phyloP scores from a whole-genome alignment of 2,329 filamentous ascomycete species.

The Zymoseptoria brevis region DNA sequence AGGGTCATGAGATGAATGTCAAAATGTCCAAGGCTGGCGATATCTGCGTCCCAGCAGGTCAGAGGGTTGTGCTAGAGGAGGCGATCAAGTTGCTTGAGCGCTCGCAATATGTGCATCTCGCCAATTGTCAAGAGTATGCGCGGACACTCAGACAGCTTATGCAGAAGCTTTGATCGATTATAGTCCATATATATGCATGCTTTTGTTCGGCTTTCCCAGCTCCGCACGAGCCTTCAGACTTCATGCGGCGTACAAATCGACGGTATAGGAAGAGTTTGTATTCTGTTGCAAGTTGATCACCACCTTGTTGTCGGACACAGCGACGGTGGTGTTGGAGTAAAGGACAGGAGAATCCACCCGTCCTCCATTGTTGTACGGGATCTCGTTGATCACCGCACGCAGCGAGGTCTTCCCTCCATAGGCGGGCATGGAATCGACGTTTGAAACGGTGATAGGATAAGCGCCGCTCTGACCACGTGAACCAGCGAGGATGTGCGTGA shows the following conservation, averaged over 20 bases:
- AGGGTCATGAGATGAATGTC: constrained; percentile 14
- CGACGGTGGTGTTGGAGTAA: not conserved
- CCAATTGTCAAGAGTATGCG: not conserved
- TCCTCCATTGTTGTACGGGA: not conserved
- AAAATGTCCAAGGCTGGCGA: constrained; percentile 15
- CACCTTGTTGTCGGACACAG: not conserved
- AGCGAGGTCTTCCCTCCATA: not conserved
- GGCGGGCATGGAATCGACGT: not conserved
- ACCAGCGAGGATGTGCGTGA: not conserved
- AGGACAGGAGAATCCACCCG: not conserved
- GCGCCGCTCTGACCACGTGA: not conserved
- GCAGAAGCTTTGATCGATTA: not conserved
- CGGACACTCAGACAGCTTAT: not conserved
- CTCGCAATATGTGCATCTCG: constrained; percentile 1
- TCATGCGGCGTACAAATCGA: not conserved
- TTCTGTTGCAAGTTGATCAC: not conserved
- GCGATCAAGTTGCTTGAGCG: constrained; percentile 16
- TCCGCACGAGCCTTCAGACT: not conserved
- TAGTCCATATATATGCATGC: not conserved
- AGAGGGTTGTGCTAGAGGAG: constrained; percentile 10
- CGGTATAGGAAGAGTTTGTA: not conserved
- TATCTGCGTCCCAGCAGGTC: constrained; percentile 7
- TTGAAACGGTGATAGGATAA: not conserved
- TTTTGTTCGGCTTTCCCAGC: not conserved
- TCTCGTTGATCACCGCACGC: constrained; percentile 1